Evolutionary conservation across 2,329 filamentous ascomycete genomes (phyloP), one percentile per base, ranked within the genome.

Genomic region (Colletotrichum neosansevieriae): DNA sequence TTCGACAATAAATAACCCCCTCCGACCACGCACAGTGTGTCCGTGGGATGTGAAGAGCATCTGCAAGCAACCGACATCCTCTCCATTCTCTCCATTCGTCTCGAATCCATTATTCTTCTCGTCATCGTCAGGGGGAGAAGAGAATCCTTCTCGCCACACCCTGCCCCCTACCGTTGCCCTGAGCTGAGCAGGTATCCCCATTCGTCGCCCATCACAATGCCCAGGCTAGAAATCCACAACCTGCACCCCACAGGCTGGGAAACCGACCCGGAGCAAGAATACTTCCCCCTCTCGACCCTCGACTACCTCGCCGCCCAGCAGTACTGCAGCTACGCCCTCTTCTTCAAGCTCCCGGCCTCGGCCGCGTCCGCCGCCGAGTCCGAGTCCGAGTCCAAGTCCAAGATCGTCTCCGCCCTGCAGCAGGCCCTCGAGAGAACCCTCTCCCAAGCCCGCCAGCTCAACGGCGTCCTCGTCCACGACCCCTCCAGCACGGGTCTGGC

Each of bases 281-380:
- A 75, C 7, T 76, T 78, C 69, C 77, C 75, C 63, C 69, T 81
- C 42, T 78, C 78, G 2, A 80, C 76, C 0, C 74, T 82, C 9
- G 78, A 81, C 74, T 76, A 80, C 53, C 70, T 79, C 36, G 72
- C 74, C 0, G 75, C 69, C 0, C 73, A 72, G 38, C 73, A 71
- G 13, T 83, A 79, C 70, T 80, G 76, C 62, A 79, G 79, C 67
- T 82, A 79, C 24, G 77, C 77, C 1, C 67, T 82, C 0, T 81
- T 81, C 69, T 83, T 82, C 71, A 75, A 74, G 13, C 62, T 82
- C 0, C 70, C 76, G 29, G 29, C 29, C 0, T 76, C 82, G 24
- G 45, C 29, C 0, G 36, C 24, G 29, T 29, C 29, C 29, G 2
- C 29, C 59, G 24, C 5, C 15, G 38, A 63, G 42, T 17, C 9